A percentile compares a stretch with the other conserved stretches of the same genome.
These are phyloP conservation scores for Pseudoperonospora humuli DNA, from an alignment of 352 stramenopile genomes.

Conservation along the genomic window DNA sequence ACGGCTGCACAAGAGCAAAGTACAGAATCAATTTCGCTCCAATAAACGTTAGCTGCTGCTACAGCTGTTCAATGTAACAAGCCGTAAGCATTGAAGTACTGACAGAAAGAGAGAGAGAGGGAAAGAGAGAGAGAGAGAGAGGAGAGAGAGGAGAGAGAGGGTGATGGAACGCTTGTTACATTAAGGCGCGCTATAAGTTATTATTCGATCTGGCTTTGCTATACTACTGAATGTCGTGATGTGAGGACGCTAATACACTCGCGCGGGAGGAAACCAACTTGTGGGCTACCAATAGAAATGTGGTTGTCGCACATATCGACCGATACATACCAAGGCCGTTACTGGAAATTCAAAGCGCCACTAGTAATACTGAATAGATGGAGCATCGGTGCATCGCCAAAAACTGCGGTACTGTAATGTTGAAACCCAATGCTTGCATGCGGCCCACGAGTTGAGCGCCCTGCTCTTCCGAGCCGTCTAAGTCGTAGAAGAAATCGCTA, in stretches of 20 bases:
- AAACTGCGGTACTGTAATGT: slow-evolving; percentile 55
- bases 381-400: slow-evolving; percentile 55
- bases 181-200: too few relatives aligned
- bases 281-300: not conserved
- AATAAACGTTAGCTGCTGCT: slow-evolving; percentile 12
- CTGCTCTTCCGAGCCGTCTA: slow-evolving; percentile 50
- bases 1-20: slow-evolving; percentile 31
- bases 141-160: too few relatives aligned
- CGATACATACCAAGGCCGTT: not conserved
- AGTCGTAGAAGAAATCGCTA: slow-evolving; percentile 60
- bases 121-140: too few relatives aligned
- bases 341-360: slow-evolving; percentile 34
- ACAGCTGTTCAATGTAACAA: too few relatives aligned
- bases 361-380: slow-evolving; percentile 61
- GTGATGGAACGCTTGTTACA: too few relatives aligned
- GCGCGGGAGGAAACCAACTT: too few relatives aligned
- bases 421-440: slow-evolving; percentile 60
- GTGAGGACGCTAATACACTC: not conserved
- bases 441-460: slow-evolving; percentile 44
- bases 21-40: slow-evolving; percentile 44
- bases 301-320: slow-evolving; percentile 2
- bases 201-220: too few relatives aligned
- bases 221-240: too few relatives aligned
- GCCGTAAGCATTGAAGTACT: slow-evolving; percentile 3
- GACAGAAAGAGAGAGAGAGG: slow-evolving; percentile 1